Percentiles rank a stretch among this genome's conserved stretches.
Conservation (phyloP, 331 rosid genomes). For the Malus hybrid region DNA sequence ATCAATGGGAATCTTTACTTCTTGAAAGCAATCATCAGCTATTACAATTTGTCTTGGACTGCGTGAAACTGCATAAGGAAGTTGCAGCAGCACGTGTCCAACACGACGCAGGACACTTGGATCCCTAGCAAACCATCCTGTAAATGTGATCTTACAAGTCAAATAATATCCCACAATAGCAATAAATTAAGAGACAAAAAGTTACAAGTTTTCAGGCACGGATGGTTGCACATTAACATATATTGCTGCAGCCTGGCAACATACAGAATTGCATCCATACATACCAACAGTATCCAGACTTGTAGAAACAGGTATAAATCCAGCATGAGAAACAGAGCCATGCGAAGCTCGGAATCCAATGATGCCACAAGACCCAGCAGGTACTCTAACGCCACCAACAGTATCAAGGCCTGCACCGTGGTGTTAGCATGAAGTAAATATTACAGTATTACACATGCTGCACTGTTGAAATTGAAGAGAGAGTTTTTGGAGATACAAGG, state of each 20-base stretch:
- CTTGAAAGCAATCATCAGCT: slow-evolving; percentile 91
- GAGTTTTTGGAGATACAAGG: neutral
- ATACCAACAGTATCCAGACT: slow-evolving; percentile 92
- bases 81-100: slow-evolving; percentile 79
- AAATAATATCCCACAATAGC: neutral
- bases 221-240: neutral
- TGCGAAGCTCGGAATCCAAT: slow-evolving; percentile 92
- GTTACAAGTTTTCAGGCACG: neutral
- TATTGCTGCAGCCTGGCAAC: neutral
- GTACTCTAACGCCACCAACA: slow-evolving; percentile 89
- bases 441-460: neutral
- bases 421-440: neutral
- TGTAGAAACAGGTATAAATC: slow-evolving; percentile 60
- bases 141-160: slow-evolving; percentile 9
- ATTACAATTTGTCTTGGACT: slow-evolving; percentile 67
- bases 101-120: slow-evolving; percentile 62
- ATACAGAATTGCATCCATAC: slow-evolving; percentile 10
- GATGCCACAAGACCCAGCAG: slow-evolving; percentile 89
- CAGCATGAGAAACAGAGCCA: slow-evolving; percentile 79
- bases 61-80: slow-evolving; percentile 53
- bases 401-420: slow-evolving; percentile 71
- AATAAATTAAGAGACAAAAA: neutral
- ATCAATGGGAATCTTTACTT: slow-evolving; percentile 57
- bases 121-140: slow-evolving; percentile 96
- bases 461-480: neutral